A percentile compares a stretch with the other conserved stretches of the same genome.
Conservation (phyloP, 805 yeast genomes). For the Hemisphaericaspora nanyangensis region DNA sequence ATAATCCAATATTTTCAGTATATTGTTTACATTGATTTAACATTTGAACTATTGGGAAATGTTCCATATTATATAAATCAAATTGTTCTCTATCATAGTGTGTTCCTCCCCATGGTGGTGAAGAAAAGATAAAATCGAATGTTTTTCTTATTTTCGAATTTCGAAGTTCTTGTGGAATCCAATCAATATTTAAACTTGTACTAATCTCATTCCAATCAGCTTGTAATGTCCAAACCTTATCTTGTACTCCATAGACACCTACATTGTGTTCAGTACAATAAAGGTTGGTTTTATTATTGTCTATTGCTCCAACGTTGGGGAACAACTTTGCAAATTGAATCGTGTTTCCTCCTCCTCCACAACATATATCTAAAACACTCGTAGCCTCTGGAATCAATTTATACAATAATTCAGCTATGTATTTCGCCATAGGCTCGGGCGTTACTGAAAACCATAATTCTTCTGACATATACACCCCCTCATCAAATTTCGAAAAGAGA, state of each 20-base stretch:
- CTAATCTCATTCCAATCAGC: conserved; percentile 47
- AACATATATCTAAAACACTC: conserved; percentile 62
- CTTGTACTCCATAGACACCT: conserved; percentile 53
- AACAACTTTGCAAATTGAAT: conserved; percentile 68
- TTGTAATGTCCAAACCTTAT: conserved; percentile 44
- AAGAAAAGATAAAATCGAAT: conserved; percentile 60
- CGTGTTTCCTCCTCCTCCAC: conserved; percentile 88
- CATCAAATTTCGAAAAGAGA: conserved; percentile 61
- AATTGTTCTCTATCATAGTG: conserved; percentile 42
- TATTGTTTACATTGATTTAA: conserved; percentile 40
- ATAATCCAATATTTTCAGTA: conserved; percentile 50
- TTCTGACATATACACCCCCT: conserved; percentile 63
- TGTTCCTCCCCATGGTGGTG: conserved; percentile 92
- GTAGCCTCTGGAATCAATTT: conserved; percentile 48
- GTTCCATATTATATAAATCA: conserved; percentile 44
- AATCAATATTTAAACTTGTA: conserved; percentile 12
- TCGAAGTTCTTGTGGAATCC: conserved; percentile 30
- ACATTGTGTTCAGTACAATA: conserved; percentile 66
- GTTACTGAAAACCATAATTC: conserved; percentile 89
- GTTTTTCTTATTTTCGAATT: conserved; percentile 12
- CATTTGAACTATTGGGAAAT: conserved; percentile 45
- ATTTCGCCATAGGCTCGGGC: conserved; percentile 68
- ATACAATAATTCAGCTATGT: conserved; percentile 50
- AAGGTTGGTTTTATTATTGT: conserved; percentile 55
- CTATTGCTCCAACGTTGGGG: conserved; percentile 58